These are phyloP conservation scores for Aspergillus neotritici DNA, from an alignment of 2,329 filamentous ascomycete genomes.

Conservation along the genomic window DNA sequence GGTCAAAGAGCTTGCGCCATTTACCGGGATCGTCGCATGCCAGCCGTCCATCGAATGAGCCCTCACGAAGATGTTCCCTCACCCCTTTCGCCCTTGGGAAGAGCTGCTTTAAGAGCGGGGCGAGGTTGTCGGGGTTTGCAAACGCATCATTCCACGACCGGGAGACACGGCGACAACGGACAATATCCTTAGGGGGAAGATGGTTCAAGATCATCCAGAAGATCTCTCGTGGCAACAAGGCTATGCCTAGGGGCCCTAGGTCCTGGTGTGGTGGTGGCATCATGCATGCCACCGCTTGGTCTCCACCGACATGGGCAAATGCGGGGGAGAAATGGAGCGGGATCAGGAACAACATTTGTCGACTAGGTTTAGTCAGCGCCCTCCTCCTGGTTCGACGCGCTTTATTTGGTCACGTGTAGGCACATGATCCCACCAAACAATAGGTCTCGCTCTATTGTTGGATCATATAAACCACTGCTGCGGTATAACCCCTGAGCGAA, in stretches of 20 bases:
- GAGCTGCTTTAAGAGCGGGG: conserved; percentile 45
- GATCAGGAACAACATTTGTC: not conserved
- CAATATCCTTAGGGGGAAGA: conserved; percentile 47
- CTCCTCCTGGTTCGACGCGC: too few relatives aligned
- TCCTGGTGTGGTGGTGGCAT: not conserved
- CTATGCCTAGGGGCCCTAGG: conserved; percentile 16
- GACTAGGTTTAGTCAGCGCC: not conserved
- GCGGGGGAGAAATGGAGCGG: not conserved
- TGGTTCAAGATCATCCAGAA: conserved; percentile 51
- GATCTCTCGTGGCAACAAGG: conserved; percentile 51
- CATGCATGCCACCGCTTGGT: not conserved
- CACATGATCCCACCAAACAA: too few relatives aligned
- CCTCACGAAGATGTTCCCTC: conserved; percentile 28
- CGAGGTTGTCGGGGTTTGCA: conserved; percentile 43
- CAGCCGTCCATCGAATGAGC: not conserved
- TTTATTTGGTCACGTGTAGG: too few relatives aligned
- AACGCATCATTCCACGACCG: conserved; percentile 48
- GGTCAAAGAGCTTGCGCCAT: conserved; percentile 40
- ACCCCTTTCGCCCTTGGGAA: conserved; percentile 53
- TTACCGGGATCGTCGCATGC: conserved; percentile 3
- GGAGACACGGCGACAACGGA: conserved; percentile 51
- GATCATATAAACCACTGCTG: too few relatives aligned
- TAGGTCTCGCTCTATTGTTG: too few relatives aligned
- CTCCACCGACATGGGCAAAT: too few relatives aligned
- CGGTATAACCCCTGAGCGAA: too few relatives aligned